Conservation (phyloP, 176 grass and related monocot species). For the Themeda triandra region DNA sequence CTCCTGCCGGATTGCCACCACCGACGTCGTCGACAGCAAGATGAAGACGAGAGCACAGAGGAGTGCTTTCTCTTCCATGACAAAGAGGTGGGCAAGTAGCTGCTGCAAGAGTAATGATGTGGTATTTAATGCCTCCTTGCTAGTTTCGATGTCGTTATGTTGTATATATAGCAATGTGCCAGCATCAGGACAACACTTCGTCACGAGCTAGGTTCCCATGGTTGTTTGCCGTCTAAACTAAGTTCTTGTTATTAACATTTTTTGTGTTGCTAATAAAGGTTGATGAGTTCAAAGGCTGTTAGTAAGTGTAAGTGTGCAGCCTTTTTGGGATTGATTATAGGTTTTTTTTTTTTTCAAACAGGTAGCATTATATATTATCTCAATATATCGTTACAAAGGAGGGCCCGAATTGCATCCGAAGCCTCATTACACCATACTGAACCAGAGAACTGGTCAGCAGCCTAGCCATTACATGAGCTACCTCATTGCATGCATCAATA, state of each 20-base stretch:
- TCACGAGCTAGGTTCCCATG: constrained; percentile 11
- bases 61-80: constrained; percentile 9
- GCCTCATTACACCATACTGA: not conserved
- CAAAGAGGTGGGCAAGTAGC: not conserved
- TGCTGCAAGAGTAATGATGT: not conserved
- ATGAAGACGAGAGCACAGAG: not conserved
- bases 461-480: not conserved
- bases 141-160: not conserved
- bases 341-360: no score
- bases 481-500: not conserved
- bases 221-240: not conserved
- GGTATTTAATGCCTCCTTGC: not conserved
- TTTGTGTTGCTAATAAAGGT: not conserved
- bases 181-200: not conserved
- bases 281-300: not conserved
- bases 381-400: no score
- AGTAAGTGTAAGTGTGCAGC: not conserved
- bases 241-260: not conserved
- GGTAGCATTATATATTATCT: no score
- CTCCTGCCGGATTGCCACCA: not conserved
- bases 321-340: not conserved
- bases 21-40: not conserved
- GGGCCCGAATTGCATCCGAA: no score
- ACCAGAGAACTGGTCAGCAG: not conserved
- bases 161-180: not conserved